Percentiles rank a stretch among this genome's conserved stretches.
Evolutionary conservation across 2,329 filamentous ascomycete species (phyloP).

Genomic region (Claviceps arundinis): DNA sequence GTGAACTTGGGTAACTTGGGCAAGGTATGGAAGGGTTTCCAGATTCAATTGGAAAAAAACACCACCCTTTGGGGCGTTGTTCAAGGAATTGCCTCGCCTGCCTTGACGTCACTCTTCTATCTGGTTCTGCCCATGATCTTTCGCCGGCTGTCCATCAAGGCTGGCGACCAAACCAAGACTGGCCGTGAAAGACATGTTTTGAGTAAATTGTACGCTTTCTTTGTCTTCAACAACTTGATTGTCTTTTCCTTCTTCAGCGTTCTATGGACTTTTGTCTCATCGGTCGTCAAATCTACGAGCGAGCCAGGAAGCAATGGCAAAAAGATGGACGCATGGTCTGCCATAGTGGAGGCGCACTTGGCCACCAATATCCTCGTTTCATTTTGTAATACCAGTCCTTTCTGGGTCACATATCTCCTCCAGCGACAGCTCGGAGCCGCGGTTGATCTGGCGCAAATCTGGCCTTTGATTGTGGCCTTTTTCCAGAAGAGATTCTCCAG

Average conservation of each 20-base stretch:
- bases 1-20: slow-evolving; percentile 75
- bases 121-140: slow-evolving; percentile 83
- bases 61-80: slow-evolving; percentile 68
- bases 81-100: slow-evolving; percentile 83
- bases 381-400: slow-evolving; percentile 70
- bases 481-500: slow-evolving; percentile 72
- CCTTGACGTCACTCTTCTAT: slow-evolving; percentile 77
- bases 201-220: slow-evolving; percentile 85
- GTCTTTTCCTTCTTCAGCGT: slow-evolving; percentile 88
- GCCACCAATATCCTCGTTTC: slow-evolving; percentile 54
- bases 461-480: slow-evolving; percentile 73
- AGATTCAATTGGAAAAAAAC: slow-evolving; percentile 46
- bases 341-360: slow-evolving; percentile 51
- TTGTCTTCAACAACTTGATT: slow-evolving; percentile 92
- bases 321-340: slow-evolving; percentile 51
- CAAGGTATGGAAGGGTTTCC: slow-evolving; percentile 65
- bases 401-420: slow-evolving; percentile 88
- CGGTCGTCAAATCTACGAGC: slow-evolving; percentile 46
- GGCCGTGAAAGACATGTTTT: slow-evolving; percentile 84
- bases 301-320: slow-evolving; percentile 14
- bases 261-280: slow-evolving; percentile 58
- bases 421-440: slow-evolving; percentile 88
- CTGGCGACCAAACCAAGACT: slow-evolving; percentile 84
- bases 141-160: slow-evolving; percentile 67
- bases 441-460: slow-evolving; percentile 83